Evolutionary conservation across 2,329 filamentous ascomycete genomes (phyloP), one percentile per base, ranked within the genome.

Genomic region (Paecilomyces formosus): DNA sequence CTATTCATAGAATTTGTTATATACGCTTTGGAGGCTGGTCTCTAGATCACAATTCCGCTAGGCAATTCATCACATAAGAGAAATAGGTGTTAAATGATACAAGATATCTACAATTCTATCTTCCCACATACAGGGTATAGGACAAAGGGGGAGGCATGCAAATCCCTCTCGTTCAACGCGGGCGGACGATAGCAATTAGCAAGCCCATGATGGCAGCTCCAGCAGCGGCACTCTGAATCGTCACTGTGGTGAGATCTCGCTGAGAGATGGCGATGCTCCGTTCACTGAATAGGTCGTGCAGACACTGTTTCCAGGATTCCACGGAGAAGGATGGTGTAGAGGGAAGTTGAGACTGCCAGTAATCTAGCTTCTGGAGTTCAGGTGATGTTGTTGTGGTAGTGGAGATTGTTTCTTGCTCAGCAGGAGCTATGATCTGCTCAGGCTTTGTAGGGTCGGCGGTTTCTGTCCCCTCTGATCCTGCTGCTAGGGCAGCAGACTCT

Each of bases 241-340:
- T 86, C 63, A 89, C 76, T n/a, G 87, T 73, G 2, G 88, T 90
- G 31, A 88, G 76, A 66, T 92, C 88, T 56, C 84, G 82, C 78
- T 89, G 89, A 51, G 83, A 82, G 61, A 90, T 67, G 54, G 81
- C 78, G 66, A 91, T 77, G 61, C 75, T 76, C 63, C 85, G 79
- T 58, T 90, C 85, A 72, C 88, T 90, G 73, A 82, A 84, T 15
- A 90, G 72, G 62, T 90, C 86, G 49, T 75, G 67, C 4, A 82
- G 65, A 3, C 76, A 76, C 6, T 78, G 75, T 65, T 75, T 80
- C 78, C 83, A 85, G 55, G 70, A 70, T 57, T 74, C 72, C 33
- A 74, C 60, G 7, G 70, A 71, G 1, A 69, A 64, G 15, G 66
- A 58, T 31, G 68, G 65, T 49, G 62, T 60, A 56, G 59, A 64